Percentiles rank a stretch among this genome's conserved stretches.
phyloP scores from a whole-genome alignment of 2,329 filamentous ascomycete genomes.

The Xylaria sp. region DNA sequence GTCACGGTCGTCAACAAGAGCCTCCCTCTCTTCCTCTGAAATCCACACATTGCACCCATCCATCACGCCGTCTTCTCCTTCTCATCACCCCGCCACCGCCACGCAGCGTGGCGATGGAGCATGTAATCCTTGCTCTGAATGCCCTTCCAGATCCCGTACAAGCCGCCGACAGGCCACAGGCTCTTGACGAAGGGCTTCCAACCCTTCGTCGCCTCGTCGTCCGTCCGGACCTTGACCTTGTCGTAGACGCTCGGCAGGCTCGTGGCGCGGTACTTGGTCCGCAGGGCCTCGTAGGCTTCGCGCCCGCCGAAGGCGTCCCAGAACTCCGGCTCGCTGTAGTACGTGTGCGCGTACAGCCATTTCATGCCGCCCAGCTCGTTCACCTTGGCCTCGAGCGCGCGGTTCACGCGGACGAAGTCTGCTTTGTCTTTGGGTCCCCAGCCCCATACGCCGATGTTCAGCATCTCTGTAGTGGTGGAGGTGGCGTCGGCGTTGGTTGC shows the following conservation, averaged over 20 bases:
- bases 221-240: constrained; percentile 70
- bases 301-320: constrained; percentile 71
- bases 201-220: constrained; percentile 51
- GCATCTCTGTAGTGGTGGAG: constrained; percentile 54
- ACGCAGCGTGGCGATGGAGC: constrained; percentile 63
- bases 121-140: constrained; percentile 68
- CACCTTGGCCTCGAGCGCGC: constrained; percentile 76
- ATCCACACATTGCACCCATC: too few relatives aligned
- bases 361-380: constrained; percentile 79
- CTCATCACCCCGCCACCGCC: constrained; percentile 61
- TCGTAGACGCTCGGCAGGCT: constrained; percentile 75
- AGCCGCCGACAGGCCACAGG: constrained; percentile 66
- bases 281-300: constrained; percentile 70
- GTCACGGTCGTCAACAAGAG: neutral
- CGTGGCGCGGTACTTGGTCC: constrained; percentile 70
- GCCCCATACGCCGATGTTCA: constrained; percentile 82
- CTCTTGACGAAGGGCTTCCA: constrained; percentile 59
- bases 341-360: constrained; percentile 88
- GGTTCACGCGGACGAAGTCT: constrained; percentile 76
- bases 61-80: constrained; percentile 42
- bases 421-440: constrained; percentile 69
- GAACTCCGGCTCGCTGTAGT: constrained; percentile 79
- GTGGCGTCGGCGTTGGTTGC: neutral
- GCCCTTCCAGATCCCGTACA: constrained; percentile 69
- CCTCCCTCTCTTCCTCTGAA: neutral